A percentile compares a stretch with the other conserved stretches of the same genome.
phyloP scores from a whole-genome alignment of 257 asterid genomes.

The Gynochthodes officinalis region DNA sequence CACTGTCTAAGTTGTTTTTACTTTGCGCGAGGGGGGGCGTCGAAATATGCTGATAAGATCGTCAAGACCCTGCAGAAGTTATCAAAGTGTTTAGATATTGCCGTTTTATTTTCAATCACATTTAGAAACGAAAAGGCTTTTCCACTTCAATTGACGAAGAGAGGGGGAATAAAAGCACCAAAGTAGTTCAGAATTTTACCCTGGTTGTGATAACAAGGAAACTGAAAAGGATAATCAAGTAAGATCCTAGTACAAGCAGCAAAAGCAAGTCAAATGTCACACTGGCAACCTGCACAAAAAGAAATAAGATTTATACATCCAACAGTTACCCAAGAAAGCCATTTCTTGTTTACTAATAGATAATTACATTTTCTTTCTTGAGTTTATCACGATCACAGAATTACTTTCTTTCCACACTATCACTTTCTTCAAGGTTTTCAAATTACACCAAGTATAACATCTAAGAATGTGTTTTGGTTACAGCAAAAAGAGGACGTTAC shows the following conservation, averaged over 20 bases:
- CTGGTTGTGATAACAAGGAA: conserved; percentile 75
- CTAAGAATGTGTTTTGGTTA: not conserved
- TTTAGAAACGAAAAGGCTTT: not conserved
- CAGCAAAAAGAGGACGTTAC: conserved; percentile 8
- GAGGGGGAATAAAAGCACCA: not conserved
- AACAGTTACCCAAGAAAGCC: not conserved
- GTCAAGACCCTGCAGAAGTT: conserved; percentile 71
- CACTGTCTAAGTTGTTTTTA: conserved; percentile 47
- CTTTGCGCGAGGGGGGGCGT: conserved; percentile 84
- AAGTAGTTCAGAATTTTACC: conserved; percentile 40
- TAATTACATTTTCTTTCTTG: not conserved
- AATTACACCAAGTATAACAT: not conserved
- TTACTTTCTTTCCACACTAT: not conserved
- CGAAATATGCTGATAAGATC: conserved; percentile 89
- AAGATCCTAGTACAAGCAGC: conserved; percentile 81
- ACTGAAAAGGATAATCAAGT: conserved; percentile 75
- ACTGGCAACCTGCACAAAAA: conserved; percentile 71
- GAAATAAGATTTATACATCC: not conserved
- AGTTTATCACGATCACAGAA: no score
- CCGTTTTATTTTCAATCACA: not conserved
- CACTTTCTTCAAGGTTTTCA: not conserved
- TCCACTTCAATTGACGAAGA: not conserved
- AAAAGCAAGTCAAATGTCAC: conserved; percentile 88
- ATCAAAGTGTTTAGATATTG: conserved; percentile 3
- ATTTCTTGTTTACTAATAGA: not conserved